Evolutionary conservation across 108 stramenopile species (phyloP), one percentile per base, ranked within the genome.

Genomic region (Skeletonema marinoi): DNA sequence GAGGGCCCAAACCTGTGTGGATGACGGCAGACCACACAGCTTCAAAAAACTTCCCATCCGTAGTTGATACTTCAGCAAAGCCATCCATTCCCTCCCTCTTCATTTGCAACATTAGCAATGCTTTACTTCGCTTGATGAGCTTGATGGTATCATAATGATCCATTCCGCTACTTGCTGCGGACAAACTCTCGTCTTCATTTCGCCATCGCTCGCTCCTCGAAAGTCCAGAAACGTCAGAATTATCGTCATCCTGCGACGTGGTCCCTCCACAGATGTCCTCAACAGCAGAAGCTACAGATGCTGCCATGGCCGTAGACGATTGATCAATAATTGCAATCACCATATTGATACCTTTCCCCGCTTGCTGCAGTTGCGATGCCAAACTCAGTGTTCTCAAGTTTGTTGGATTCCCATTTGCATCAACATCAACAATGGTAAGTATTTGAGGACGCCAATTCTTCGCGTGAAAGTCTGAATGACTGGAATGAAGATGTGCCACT

Each of bases 381-480:
- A 95, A 69, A 17, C 64, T 60, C 30, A 95, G 46, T 30, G 93
- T 66, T 25, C 71, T 75, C 36, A 91, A 82, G 58, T 83, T 84
- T 7, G 44, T n/a, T 21, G 87, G 85, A 46, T 78, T 78, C 8
- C 88, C 89, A 29, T 75, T 58, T n/a, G 63, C 83, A 66, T 91
- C 90, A n/a, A 86, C 80, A 60, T 89, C 82, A 25, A 87, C 78
- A 13, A 94, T 67, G 11, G 89, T 85, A 14, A 92, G 74, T n/a
- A 94, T 32, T 74, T 94, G 93, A n/a, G 93, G 93, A 58, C 93
- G 68, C 90, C 90, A 94, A 74, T 91, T 93, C 71, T 92, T 93
- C 32, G 87, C 87, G 66, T 88, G 85, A 69, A 86, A 84, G 41
- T 88, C 78, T 13, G 70, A 30, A 32, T 58, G 39, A 39, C 13